These are phyloP conservation scores for Musa troglodytarum DNA, from an alignment of 176 grass and related monocot genomes.

Conservation along the genomic window DNA sequence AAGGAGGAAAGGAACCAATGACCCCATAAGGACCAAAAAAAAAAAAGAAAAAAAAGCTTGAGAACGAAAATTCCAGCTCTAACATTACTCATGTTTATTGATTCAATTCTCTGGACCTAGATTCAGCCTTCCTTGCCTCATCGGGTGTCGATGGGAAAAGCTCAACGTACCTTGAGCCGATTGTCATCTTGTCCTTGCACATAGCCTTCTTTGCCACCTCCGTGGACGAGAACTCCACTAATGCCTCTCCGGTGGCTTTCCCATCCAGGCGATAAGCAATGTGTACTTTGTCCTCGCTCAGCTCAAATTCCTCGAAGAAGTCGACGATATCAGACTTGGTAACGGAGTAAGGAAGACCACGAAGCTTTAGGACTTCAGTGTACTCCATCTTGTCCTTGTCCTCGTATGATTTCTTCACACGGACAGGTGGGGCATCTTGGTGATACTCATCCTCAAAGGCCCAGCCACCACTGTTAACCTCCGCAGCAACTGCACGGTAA, in stretches of 20 bases:
- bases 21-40: neutral
- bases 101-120: conserved; percentile 16
- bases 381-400: conserved; percentile 23
- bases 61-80: neutral
- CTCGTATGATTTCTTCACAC: conserved; percentile 3
- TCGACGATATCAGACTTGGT: conserved; percentile 28
- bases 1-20: neutral
- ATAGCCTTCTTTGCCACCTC: conserved; percentile 34
- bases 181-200: conserved; percentile 42
- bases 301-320: conserved; percentile 29
- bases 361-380: conserved; percentile 23
- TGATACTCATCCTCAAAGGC: conserved; percentile 18
- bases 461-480: conserved; percentile 20
- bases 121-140: conserved; percentile 7
- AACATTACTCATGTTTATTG: neutral
- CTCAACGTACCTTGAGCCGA: conserved; percentile 36
- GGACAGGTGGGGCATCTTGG: conserved; percentile 9
- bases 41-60: neutral
- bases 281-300: conserved; percentile 23
- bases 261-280: conserved; percentile 28
- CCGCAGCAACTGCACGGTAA: conserved; percentile 28
- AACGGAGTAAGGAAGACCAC: conserved; percentile 39
- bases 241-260: conserved; percentile 33
- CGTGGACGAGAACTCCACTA: conserved; percentile 25
- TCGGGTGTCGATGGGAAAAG: conserved; percentile 25